These are phyloP conservation scores for Lactarius indigo DNA, from an alignment of 768 basidiomycete genomes.

Conservation along the genomic window DNA sequence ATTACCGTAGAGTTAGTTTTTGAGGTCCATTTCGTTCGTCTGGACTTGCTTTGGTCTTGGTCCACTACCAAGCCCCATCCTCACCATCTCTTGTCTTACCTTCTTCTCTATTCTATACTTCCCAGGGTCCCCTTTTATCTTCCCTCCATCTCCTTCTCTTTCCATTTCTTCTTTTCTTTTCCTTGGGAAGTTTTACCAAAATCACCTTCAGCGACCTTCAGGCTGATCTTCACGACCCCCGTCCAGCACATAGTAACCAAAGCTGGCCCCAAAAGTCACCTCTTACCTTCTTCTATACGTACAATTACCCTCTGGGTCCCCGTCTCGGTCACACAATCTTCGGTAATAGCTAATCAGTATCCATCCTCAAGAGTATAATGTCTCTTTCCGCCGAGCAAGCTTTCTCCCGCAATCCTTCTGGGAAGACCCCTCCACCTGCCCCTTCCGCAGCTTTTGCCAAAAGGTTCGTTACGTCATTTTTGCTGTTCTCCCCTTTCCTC, in stretches of 20 bases:
- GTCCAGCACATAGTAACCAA: slow-evolving; percentile 41
- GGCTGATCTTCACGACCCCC: slow-evolving; percentile 38
- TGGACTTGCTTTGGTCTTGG: slow-evolving; percentile 11
- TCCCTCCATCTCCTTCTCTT: slow-evolving; percentile 15
- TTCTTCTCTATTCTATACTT: slow-evolving; percentile 23
- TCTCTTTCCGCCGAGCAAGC: slow-evolving; percentile 87
- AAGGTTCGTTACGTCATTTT: slow-evolving; percentile 48
- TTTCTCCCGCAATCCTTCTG: slow-evolving; percentile 80
- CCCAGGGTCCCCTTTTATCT: slow-evolving; percentile 10
- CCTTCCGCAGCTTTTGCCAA: slow-evolving; percentile 88
- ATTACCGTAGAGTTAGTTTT: slow-evolving; percentile 6
- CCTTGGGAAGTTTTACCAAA: slow-evolving; percentile 30
- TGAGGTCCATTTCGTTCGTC: slow-evolving; percentile 1
- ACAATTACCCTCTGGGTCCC: slow-evolving; percentile 25
- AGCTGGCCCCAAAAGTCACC: slow-evolving; percentile 33
- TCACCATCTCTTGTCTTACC: slow-evolving; percentile 12
- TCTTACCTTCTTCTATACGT: slow-evolving; percentile 32
- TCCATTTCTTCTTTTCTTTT: slow-evolving; percentile 28
- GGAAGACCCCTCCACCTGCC: slow-evolving; percentile 87
- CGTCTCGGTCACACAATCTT: slow-evolving; percentile 32
- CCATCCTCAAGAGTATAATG: slow-evolving; percentile 73
- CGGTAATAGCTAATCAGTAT: slow-evolving; percentile 81
- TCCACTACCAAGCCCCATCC: slow-evolving; percentile 15
- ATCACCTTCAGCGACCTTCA: slow-evolving; percentile 9
- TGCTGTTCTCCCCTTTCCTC: slow-evolving; percentile 24